Percentiles rank a stretch among this genome's conserved stretches.
Conservation (phyloP, 2,329 filamentous ascomycete genomes). For the Fusarium sp. region DNA sequence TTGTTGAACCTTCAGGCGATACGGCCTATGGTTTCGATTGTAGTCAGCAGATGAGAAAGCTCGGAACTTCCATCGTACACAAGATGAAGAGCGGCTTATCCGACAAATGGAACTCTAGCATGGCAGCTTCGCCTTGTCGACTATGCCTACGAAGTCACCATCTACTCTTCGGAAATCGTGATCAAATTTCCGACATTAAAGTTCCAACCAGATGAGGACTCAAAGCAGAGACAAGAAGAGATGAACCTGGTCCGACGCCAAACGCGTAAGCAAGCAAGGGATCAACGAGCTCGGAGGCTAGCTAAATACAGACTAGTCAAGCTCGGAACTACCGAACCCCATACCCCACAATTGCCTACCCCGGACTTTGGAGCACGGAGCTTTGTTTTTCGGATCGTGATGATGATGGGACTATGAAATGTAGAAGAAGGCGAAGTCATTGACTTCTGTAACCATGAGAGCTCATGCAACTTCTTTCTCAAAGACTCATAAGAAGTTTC, state of each 20-base stretch:
- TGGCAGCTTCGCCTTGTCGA: too few species aligned
- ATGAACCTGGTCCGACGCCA: neutral
- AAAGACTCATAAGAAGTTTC: too few species aligned
- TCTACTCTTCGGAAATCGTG: neutral
- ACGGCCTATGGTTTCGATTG: rapidly evolving
- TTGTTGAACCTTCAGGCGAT: rapidly evolving
- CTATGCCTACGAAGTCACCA: rapidly evolving
- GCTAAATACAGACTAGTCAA: rapidly evolving
- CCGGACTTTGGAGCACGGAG: neutral
- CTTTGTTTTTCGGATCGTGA: neutral
- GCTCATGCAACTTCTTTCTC: too few species aligned
- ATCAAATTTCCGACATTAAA: neutral
- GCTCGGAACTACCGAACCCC: neutral
- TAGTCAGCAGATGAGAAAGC: neutral
- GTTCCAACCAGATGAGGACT: rapidly evolving
- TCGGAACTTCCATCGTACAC: neutral
- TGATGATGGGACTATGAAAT: too few species aligned
- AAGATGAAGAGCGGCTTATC: neutral
- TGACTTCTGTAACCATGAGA: too few species aligned
- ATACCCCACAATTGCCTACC: neutral
- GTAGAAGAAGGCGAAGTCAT: too few species aligned
- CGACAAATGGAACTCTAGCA: rapidly evolving
- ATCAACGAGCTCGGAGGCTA: neutral
- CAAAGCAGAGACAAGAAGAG: neutral
- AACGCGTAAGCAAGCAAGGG: neutral